Conservation (phyloP, 225 moss, liverwort and hornwort genomes). For the Polytrichum commune region DNA sequence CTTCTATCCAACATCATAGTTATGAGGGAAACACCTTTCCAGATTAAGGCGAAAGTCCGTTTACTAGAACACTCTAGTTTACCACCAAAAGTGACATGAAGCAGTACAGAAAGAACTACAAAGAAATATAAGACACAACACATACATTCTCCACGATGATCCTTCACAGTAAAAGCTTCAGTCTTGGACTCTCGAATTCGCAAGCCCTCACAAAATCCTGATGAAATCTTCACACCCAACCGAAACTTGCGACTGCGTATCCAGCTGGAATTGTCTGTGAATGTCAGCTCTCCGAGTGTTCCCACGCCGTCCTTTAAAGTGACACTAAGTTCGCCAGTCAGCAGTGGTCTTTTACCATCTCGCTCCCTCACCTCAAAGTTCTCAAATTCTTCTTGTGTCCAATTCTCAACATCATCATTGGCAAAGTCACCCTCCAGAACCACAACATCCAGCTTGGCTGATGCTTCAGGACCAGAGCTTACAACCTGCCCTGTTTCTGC, state of each 20-base stretch:
- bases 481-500: slow-evolving; percentile 41
- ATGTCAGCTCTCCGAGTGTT: slow-evolving; percentile 43
- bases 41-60: too few relatives aligned
- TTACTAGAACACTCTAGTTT: too few relatives aligned
- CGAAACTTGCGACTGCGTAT: slow-evolving; percentile 42
- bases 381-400: slow-evolving; percentile 47
- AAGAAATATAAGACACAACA: neutral
- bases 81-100: too few relatives aligned
- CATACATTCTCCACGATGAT: slow-evolving; percentile 53
- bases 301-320: slow-evolving; percentile 47
- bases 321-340: slow-evolving; percentile 45
- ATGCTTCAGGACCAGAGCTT: slow-evolving; percentile 37
- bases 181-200: slow-evolving; percentile 54
- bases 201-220: slow-evolving; percentile 37
- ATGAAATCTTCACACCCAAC: slow-evolving; percentile 42
- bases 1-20: too few relatives aligned
- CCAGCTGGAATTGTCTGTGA: slow-evolving; percentile 43
- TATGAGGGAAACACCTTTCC: too few relatives aligned
- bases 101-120: too few relatives aligned
- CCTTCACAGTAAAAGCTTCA: slow-evolving; percentile 53
- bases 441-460: slow-evolving; percentile 55
- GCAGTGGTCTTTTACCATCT: slow-evolving; percentile 50
- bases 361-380: slow-evolving; percentile 46
- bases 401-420: slow-evolving; percentile 47
- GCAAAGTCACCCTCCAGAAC: slow-evolving; percentile 58